These are phyloP conservation scores for Leucosporidium scottii DNA, from an alignment of 768 basidiomycete species.

Conservation along the genomic window DNA sequence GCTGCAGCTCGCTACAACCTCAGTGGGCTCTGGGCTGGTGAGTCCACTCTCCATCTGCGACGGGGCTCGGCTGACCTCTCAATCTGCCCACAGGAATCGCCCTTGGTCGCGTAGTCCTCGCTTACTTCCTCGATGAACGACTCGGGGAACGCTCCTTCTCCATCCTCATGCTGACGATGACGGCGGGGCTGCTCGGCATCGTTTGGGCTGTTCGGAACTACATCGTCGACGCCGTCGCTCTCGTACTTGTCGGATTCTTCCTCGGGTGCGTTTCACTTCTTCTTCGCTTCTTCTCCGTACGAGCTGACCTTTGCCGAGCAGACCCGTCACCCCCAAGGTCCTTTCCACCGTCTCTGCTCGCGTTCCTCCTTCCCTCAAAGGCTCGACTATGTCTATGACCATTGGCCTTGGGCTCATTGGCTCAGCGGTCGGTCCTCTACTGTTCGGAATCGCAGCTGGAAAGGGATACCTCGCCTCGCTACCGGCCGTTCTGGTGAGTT, in stretches of 20 bases:
- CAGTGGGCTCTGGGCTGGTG: constrained; percentile 4
- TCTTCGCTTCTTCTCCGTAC: background rate
- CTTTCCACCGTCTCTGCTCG: constrained; percentile 13
- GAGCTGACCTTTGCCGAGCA: background rate
- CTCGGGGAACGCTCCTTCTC: constrained; percentile 22
- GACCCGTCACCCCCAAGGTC: constrained; percentile 23
- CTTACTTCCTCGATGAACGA: constrained; percentile 1
- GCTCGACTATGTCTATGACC: constrained; percentile 13
- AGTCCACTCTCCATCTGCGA: background rate
- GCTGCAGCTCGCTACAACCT: constrained; percentile 22
- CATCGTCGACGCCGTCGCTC: constrained; percentile 18
- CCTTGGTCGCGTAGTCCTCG: constrained; percentile 16
- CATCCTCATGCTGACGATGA: constrained; percentile 6
- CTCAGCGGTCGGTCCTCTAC: constrained; percentile 9
- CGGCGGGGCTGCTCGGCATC: constrained; percentile 9
- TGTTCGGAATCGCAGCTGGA: constrained; percentile 15
- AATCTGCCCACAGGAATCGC: constrained; percentile 31
- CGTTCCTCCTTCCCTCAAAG: constrained; percentile 25
- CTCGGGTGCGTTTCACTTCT: constrained; percentile 8
- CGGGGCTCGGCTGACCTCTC: no score
- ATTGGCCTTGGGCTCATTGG: constrained; percentile 29
- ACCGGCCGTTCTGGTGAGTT: background rate
- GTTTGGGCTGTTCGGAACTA: constrained; percentile 19
- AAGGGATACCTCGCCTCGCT: background rate
- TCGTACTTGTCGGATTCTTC: constrained; percentile 22